Evolutionary conservation across 2,329 filamentous ascomycete species (phyloP).

Genomic region (Neurospora crassa): DNA sequence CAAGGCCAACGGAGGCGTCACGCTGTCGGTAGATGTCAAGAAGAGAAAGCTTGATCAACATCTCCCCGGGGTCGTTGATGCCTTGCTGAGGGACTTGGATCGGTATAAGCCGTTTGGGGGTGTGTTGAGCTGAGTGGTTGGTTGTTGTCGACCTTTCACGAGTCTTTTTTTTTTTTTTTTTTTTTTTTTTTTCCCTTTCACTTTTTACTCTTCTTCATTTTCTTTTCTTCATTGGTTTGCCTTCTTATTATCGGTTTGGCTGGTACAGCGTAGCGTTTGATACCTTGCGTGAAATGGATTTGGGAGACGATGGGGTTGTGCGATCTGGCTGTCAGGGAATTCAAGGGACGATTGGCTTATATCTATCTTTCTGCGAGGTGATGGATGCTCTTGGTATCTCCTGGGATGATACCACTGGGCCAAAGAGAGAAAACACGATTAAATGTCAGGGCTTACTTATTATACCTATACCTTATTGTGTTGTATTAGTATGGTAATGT

Average conservation of each 20-base stretch:
- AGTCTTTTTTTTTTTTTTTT: background rate
- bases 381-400: background rate
- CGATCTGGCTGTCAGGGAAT: background rate
- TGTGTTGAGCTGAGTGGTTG: conserved; percentile 32
- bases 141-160: conserved; percentile 5
- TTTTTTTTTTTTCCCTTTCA: conserved; percentile 5
- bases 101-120: conserved; percentile 57
- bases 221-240: conserved; percentile 9
- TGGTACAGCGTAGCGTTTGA: background rate
- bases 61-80: conserved; percentile 18
- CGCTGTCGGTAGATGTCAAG: conserved; percentile 17
- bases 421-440: background rate
- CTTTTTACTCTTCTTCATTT: conserved; percentile 13
- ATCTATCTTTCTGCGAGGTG: background rate
- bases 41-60: conserved; percentile 18
- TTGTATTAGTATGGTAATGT: background rate
- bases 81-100: conserved; percentile 46
- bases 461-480: background rate
- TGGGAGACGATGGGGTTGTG: background rate
- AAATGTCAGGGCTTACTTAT: background rate
- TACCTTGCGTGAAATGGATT: background rate
- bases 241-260: background rate
- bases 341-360: background rate
- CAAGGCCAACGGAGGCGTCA: conserved; percentile 1
- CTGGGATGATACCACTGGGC: background rate